Percentiles rank a stretch among this genome's conserved stretches.
Evolutionary conservation across 306 rosid genomes (phyloP).

Genomic region (Sphenostylis stenocarpa): DNA sequence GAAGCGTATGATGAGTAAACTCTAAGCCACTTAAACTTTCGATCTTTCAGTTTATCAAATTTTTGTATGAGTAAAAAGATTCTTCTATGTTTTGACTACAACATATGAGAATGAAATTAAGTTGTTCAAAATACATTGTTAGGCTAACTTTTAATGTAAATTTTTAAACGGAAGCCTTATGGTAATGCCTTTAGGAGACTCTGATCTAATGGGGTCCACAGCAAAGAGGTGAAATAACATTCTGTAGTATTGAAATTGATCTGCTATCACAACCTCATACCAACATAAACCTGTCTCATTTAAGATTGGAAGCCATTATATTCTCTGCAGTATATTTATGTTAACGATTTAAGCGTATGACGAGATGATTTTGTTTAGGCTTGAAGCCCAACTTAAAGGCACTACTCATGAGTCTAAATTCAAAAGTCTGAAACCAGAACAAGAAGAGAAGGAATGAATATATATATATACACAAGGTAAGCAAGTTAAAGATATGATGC

Average conservation of each 20-base stretch:
- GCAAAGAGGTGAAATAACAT: not conserved
- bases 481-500: constrained; percentile 5
- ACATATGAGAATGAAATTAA: not conserved
- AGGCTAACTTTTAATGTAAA: not conserved
- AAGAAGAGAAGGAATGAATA: not conserved
- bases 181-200: not conserved
- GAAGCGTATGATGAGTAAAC: not conserved
- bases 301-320: not conserved
- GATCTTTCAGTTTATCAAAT: not conserved
- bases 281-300: not conserved
- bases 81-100: not conserved
- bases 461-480: not conserved
- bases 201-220: not conserved
- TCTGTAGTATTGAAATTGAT: not conserved
- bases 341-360: not conserved
- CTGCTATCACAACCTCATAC: not conserved
- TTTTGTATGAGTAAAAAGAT: not conserved
- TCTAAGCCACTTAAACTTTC: not conserved
- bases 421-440: not conserved
- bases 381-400: not conserved
- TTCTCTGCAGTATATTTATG: not conserved
- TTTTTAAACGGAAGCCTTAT: not conserved
- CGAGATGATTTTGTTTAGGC: not conserved
- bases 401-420: not conserved
- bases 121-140: not conserved